Percentiles rank a stretch among this genome's conserved stretches.
These are phyloP conservation scores for Oryza australiensis DNA, from an alignment of 176 grass and related monocot genomes.

Conservation along the genomic window DNA sequence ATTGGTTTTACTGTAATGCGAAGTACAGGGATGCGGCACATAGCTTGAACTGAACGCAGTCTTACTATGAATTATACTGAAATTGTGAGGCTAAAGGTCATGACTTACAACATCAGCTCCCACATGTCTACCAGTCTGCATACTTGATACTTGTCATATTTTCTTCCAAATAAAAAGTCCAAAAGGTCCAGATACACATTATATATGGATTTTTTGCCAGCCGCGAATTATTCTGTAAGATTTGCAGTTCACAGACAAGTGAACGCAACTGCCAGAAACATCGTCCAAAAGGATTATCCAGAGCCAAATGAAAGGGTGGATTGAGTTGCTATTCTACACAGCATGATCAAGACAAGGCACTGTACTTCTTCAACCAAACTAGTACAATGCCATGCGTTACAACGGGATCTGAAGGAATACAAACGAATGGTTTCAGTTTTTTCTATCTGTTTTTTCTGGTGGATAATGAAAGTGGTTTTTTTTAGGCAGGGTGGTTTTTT, in stretches of 20 bases:
- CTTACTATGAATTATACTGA: not conserved
- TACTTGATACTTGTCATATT: no score
- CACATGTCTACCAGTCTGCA: no score
- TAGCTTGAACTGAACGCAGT: not conserved
- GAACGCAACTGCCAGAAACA: constrained; percentile 1
- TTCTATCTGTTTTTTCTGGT: no score
- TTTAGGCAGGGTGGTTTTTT: no score
- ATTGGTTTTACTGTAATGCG: not conserved
- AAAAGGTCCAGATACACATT: constrained; percentile 13
- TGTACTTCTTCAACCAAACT: constrained; percentile 13
- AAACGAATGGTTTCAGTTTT: no score
- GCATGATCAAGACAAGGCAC: not conserved
- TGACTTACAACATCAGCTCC: no score
- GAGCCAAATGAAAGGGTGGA: not conserved
- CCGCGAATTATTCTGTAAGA: not conserved
- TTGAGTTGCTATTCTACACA: constrained; percentile 7
- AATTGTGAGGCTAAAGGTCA: no score
- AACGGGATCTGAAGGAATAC: no score
- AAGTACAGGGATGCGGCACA: not conserved
- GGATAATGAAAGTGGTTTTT: no score
- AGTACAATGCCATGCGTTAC: no score
- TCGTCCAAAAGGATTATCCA: constrained; percentile 21
- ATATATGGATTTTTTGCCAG: constrained; percentile 18
- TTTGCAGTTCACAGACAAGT: constrained; percentile 28
- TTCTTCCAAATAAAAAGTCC: constrained; percentile 1